Conservation (phyloP, 2,329 filamentous ascomycete genomes). For the Colletotrichum liaoningense region DNA sequence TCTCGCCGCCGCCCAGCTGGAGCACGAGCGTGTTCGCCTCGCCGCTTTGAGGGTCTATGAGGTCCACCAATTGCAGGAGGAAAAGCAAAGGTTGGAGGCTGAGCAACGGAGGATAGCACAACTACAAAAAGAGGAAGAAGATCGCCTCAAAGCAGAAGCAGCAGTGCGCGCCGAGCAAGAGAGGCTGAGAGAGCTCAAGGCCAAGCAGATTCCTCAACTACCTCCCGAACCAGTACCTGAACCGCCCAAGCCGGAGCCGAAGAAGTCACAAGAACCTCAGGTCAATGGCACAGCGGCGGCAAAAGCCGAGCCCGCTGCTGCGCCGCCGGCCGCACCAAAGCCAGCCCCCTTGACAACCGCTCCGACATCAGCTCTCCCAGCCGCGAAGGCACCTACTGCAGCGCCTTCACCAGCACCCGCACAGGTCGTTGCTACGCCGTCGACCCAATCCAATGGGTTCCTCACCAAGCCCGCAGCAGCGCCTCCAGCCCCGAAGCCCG, state of each 20-base stretch:
- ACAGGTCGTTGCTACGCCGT: conserved; percentile 20
- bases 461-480: conserved; percentile 22
- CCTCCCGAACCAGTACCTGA: conserved; percentile 50
- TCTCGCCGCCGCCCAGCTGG: conserved; percentile 71
- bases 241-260: conserved; percentile 41
- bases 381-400: conserved; percentile 36
- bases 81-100: conserved; percentile 54
- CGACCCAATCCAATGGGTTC: conserved; percentile 17
- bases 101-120: conserved; percentile 57
- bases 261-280: conserved; percentile 37
- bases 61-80: conserved; percentile 58
- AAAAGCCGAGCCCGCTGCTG: conserved; percentile 20
- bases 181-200: conserved; percentile 59
- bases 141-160: conserved; percentile 57
- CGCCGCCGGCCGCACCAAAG: conserved; percentile 23
- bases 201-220: conserved; percentile 57
- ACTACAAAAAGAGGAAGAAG: conserved; percentile 58
- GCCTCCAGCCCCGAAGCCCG: conserved; percentile 22
- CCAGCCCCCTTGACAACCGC: conserved; percentile 16
- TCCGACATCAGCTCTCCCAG: conserved; percentile 31
- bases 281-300: conserved; percentile 36
- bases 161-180: conserved; percentile 59
- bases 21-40: conserved; percentile 74
- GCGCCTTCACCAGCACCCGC: conserved; percentile 13
- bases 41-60: conserved; percentile 61